Conservation (phyloP, 768 basidiomycete genomes). For the Multifurca ochricompacta region DNA sequence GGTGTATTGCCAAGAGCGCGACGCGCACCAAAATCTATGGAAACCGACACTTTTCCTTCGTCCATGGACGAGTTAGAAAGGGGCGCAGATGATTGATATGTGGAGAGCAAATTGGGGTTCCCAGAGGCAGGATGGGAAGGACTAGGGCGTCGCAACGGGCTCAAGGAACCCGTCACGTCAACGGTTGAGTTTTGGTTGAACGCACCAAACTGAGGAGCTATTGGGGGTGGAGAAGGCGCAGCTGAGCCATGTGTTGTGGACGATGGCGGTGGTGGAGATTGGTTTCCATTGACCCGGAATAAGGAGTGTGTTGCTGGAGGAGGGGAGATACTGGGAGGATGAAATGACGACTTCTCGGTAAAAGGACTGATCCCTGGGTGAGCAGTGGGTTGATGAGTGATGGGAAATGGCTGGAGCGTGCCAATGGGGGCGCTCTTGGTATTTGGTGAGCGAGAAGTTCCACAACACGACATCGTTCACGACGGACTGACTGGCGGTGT, state of each 20-base stretch:
- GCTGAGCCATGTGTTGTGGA: not conserved
- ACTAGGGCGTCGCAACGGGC: conserved; percentile 11
- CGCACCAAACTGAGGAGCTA: not conserved
- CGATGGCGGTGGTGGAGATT: not conserved
- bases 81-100: conserved; percentile 6
- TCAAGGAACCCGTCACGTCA: not conserved
- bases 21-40: conserved; percentile 71
- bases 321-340: not conserved
- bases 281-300: not conserved
- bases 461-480: conserved; percentile 72
- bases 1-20: not conserved
- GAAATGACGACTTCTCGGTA: not conserved
- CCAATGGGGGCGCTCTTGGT: conserved; percentile 29
- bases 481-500: no score
- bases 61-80: conserved; percentile 28
- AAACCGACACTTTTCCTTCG: conserved; percentile 75
- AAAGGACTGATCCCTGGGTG: conserved; percentile 21
- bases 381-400: conserved; percentile 46
- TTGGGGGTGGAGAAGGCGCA: not conserved
- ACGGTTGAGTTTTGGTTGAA: not conserved
- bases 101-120: conserved; percentile 3
- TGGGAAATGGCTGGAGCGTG: conserved; percentile 28
- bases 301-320: not conserved
- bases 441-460: conserved; percentile 30
- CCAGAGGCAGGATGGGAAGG: conserved; percentile 9